These are phyloP conservation scores for Pseudogymnoascus sp. DNA, from an alignment of 2,329 filamentous ascomycete genomes.

Conservation along the genomic window DNA sequence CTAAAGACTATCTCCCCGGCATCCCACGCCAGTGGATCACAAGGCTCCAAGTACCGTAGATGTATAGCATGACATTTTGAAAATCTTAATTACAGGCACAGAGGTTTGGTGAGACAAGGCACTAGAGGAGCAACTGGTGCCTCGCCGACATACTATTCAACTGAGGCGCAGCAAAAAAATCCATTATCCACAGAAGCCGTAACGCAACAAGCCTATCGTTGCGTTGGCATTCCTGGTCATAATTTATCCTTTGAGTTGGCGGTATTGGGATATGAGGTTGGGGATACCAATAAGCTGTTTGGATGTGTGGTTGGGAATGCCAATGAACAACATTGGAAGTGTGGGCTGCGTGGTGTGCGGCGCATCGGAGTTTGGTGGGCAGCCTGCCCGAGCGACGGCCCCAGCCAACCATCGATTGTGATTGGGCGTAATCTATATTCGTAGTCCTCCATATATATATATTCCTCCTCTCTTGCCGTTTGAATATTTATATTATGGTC, in stretches of 20 bases:
- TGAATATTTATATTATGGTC: no score
- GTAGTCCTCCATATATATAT: neutral
- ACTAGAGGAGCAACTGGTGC: neutral
- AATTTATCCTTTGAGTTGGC: neutral
- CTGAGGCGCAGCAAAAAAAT: neutral
- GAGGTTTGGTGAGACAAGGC: neutral
- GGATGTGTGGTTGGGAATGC: neutral
- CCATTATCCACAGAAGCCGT: neutral
- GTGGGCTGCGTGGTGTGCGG: neutral
- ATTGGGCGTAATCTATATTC: no score
- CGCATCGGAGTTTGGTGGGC: neutral
- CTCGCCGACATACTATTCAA: neutral
- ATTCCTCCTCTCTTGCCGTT: neutral
- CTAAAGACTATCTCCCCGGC: no score
- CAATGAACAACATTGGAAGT: neutral
- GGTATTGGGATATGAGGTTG: neutral
- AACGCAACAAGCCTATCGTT: neutral
- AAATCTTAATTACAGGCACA: no score
- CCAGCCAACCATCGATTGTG: no score
- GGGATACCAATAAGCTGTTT: neutral
- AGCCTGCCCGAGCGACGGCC: no score
- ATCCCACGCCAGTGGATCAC: no score
- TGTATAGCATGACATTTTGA: no score
- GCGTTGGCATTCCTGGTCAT: neutral
- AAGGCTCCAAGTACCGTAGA: no score